phyloP scores from a whole-genome alignment of 1,284 basidiomycete species.

The Tremellales sp. region DNA sequence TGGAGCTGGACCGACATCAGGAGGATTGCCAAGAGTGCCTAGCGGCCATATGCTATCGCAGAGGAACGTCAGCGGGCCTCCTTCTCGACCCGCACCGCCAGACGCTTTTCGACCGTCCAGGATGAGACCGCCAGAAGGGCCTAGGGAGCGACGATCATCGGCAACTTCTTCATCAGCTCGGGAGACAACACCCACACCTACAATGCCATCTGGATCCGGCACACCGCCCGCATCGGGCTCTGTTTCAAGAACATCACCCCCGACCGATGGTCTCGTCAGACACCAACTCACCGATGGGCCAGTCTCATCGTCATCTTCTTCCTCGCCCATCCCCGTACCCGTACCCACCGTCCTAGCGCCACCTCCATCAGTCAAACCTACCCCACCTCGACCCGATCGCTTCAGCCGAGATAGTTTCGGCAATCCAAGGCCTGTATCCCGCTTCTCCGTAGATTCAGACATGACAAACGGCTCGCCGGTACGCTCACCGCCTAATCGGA shows the following conservation, averaged over 20 bases:
- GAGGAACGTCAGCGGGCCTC: slow-evolving; percentile 15
- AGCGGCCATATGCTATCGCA: neutral
- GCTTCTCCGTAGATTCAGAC: slow-evolving; percentile 44
- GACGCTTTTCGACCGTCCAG: slow-evolving; percentile 48
- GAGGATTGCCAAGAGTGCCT: slow-evolving; percentile 11
- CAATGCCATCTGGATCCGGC: neutral
- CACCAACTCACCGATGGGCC: slow-evolving; percentile 22
- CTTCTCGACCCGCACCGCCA: slow-evolving; percentile 39
- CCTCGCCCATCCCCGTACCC: slow-evolving; percentile 5
- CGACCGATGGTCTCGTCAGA: slow-evolving; percentile 13
- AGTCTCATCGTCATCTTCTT: slow-evolving; percentile 13
- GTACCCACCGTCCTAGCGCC: slow-evolving; percentile 6
- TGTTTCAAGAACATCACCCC: slow-evolving; percentile 1
- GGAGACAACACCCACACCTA: slow-evolving; percentile 4
- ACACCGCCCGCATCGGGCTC: slow-evolving; percentile 4
- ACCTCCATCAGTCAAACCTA: slow-evolving; percentile 13
- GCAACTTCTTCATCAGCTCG: neutral
- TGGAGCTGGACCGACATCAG: slow-evolving; percentile 12
- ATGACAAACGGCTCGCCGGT: slow-evolving; percentile 32
- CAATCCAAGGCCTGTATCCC: slow-evolving; percentile 22
- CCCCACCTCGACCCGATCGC: slow-evolving; percentile 30
- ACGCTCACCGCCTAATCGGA: slow-evolving; percentile 14
- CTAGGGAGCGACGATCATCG: slow-evolving; percentile 4
- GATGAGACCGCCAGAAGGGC: slow-evolving; percentile 18
- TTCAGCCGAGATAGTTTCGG: slow-evolving; percentile 33